Percentiles rank a stretch among this genome's conserved stretches.
These are phyloP conservation scores for Fusarium continuum DNA, from an alignment of 2,329 filamentous ascomycete genomes.

Conservation along the genomic window DNA sequence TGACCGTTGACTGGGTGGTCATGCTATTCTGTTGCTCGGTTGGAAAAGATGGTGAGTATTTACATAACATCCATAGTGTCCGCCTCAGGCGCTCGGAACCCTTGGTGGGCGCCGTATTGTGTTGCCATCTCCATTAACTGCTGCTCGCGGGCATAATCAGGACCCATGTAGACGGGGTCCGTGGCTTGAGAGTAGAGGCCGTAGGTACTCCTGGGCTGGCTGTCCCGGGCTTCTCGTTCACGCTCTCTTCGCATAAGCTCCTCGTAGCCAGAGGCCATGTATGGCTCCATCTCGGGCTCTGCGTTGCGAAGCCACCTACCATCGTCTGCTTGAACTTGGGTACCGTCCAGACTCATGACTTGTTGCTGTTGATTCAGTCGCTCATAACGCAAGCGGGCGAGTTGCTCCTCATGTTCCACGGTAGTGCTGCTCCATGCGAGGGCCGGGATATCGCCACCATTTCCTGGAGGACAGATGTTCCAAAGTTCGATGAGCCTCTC, in stretches of 20 bases:
- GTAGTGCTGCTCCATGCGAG: slow-evolving; percentile 63
- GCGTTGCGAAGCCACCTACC: slow-evolving; percentile 59
- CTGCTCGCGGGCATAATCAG: slow-evolving; percentile 59
- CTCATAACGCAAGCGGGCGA: slow-evolving; percentile 69
- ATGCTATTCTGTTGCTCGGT: slow-evolving; percentile 28
- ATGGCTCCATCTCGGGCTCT: slow-evolving; percentile 72
- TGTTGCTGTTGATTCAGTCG: slow-evolving; percentile 54
- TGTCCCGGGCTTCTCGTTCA: slow-evolving; percentile 53
- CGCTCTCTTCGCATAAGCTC: slow-evolving; percentile 71
- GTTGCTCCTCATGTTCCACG: slow-evolving; percentile 65
- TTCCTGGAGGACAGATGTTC: slow-evolving; percentile 79
- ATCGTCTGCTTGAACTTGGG: slow-evolving; percentile 60
- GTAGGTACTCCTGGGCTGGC: slow-evolving; percentile 53
- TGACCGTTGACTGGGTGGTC: slow-evolving; percentile 9
- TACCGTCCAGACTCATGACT: slow-evolving; percentile 64
- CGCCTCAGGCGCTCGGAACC: slow-evolving; percentile 55
- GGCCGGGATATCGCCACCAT: slow-evolving; percentile 61
- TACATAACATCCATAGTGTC: slow-evolving; percentile 61
- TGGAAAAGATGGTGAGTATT: slow-evolving; percentile 16
- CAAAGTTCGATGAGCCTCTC: slow-evolving; percentile 83
- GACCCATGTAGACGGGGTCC: slow-evolving; percentile 73
- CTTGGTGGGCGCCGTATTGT: slow-evolving; percentile 71
- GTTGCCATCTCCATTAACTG: slow-evolving; percentile 70
- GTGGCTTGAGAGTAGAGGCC: slow-evolving; percentile 65
- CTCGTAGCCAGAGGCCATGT: slow-evolving; percentile 86